A percentile compares a stretch with the other conserved stretches of the same genome.
phyloP scores from a whole-genome alignment of 2,329 filamentous ascomycete species.

The Colletotrichum sp. region DNA sequence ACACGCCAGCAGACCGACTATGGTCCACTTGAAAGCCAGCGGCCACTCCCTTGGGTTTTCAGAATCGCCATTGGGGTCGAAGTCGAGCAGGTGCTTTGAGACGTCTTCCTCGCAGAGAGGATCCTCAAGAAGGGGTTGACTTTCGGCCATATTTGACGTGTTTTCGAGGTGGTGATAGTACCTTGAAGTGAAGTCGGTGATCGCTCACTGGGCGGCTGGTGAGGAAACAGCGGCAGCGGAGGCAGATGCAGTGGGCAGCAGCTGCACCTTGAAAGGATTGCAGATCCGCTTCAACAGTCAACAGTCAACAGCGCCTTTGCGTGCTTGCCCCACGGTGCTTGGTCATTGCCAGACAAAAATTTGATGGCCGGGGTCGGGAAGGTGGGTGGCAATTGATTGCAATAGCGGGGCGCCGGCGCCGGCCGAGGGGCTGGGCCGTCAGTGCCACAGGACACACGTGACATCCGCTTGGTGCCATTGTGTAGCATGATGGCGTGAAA shows the following conservation, averaged over 20 bases:
- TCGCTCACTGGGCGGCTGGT: background rate
- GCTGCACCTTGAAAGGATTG: background rate
- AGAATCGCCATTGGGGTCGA: conserved; percentile 22
- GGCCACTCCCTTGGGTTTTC: conserved; percentile 60
- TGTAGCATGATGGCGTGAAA: background rate
- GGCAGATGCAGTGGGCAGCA: background rate
- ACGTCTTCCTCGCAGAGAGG: conserved; percentile 13
- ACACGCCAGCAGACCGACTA: conserved; percentile 57
- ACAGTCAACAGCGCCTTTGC: background rate
- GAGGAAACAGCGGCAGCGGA: background rate
- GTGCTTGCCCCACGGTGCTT: conserved; percentile 15
- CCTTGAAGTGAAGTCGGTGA: background rate
- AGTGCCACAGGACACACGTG: background rate
- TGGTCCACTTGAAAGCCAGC: conserved; percentile 53
- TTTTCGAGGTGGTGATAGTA: background rate
- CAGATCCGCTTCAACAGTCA: background rate
- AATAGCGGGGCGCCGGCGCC: background rate
- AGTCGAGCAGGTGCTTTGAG: conserved; percentile 19
- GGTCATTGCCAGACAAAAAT: background rate
- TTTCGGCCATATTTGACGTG: background rate
- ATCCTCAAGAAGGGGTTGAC: conserved; percentile 13
- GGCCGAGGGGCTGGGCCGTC: background rate
- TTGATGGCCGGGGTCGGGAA: background rate
- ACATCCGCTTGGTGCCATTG: background rate
- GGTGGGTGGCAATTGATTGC: background rate